Percentiles rank a stretch among this genome's conserved stretches.
Evolutionary conservation across 345 rosid genomes (phyloP).

Genomic region (Populus deltoides): DNA sequence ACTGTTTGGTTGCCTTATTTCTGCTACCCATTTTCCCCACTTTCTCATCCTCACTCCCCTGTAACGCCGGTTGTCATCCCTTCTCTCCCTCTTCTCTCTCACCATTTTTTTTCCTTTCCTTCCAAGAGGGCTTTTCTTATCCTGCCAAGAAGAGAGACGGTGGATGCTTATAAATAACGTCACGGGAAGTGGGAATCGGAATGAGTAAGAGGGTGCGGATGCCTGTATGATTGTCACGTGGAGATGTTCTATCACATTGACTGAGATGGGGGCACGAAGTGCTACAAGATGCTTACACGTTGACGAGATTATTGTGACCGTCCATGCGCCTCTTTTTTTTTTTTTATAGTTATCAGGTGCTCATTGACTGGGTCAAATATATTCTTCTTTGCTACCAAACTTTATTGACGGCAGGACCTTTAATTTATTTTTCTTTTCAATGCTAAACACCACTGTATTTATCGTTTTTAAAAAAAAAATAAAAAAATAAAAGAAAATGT

Average conservation of each 20-base stretch:
- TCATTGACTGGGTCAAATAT: not conserved
- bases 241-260: no score
- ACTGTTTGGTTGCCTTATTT: slow-evolving; percentile 56
- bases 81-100: slow-evolving; percentile 8
- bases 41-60: slow-evolving; percentile 70
- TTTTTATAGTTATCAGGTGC: not conserved
- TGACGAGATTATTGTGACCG: not conserved
- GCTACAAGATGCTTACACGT: not conserved
- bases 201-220: not conserved
- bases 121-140: not conserved
- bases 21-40: slow-evolving; percentile 83
- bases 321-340: not conserved
- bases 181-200: not conserved
- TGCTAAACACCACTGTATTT: no score
- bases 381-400: not conserved
- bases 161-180: not conserved
- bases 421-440: no score
- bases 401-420: no score
- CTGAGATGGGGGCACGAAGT: not conserved
- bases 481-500: no score
- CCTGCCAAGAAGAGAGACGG: not conserved
- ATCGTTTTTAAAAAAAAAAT: no score
- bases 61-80: slow-evolving; percentile 22
- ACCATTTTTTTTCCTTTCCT: slow-evolving; percentile 15
- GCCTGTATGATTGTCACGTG: not conserved